These are phyloP conservation scores for Pouteria glomerata DNA, from an alignment of 148 eudicot species.

Conservation along the genomic window DNA sequence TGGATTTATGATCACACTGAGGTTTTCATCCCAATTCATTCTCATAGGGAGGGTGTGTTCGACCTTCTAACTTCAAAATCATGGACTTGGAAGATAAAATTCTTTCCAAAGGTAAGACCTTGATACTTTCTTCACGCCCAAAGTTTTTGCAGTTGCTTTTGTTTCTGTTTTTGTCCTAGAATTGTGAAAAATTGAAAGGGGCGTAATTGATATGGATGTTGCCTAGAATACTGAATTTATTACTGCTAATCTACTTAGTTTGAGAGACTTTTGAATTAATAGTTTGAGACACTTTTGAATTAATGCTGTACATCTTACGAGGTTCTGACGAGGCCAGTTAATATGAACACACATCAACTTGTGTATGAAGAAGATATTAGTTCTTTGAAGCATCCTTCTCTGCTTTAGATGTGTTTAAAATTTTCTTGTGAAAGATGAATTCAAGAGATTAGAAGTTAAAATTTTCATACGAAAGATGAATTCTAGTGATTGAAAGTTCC, in stretches of 20 bases:
- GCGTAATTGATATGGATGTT: not conserved
- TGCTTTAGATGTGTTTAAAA: no score
- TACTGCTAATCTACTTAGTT: not conserved
- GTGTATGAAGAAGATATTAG: not conserved
- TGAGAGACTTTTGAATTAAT: no score
- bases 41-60: no score
- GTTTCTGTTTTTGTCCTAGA: not conserved
- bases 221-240: not conserved
- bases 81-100: slow-evolving; percentile 35
- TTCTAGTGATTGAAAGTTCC: not conserved
- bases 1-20: no score
- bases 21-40: no score
- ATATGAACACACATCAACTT: not conserved
- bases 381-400: not conserved
- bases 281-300: not conserved
- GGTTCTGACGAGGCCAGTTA: not conserved
- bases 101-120: slow-evolving; percentile 28
- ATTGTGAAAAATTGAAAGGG: not conserved
- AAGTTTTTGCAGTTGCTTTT: no score
- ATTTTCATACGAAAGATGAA: not conserved
- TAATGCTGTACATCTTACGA: not conserved
- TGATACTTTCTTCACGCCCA: no score
- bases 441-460: no score
- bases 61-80: no score
- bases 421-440: no score